phyloP scores from a whole-genome alignment of 1,284 basidiomycete genomes.

The Austroboletus olivaceoglutinosus region DNA sequence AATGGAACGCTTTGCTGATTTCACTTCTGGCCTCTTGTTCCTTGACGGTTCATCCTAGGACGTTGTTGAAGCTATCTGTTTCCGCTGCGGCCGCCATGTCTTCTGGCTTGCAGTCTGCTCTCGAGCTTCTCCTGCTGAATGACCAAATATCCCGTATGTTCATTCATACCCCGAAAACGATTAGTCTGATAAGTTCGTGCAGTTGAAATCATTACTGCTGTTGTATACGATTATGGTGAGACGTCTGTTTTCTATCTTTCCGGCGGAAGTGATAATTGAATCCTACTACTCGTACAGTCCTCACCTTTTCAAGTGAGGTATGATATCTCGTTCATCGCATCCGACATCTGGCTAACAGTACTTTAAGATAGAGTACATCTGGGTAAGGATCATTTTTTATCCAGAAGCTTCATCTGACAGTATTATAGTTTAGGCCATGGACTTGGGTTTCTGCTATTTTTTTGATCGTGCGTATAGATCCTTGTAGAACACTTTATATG shows the following conservation, averaged over 20 bases:
- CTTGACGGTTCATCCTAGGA: too few relatives aligned
- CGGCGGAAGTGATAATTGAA: not conserved
- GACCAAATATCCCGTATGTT: not conserved
- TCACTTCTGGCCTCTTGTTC: too few relatives aligned
- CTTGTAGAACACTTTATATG: not conserved
- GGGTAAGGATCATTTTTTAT: constrained; percentile 3
- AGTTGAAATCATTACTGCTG: constrained; percentile 4
- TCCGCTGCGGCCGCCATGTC: constrained; percentile 3
- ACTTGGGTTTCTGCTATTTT: constrained; percentile 14
- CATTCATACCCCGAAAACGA: not conserved
- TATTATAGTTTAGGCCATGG: constrained; percentile 13
- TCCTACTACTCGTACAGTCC: constrained; percentile 5
- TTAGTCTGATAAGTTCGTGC: not conserved
- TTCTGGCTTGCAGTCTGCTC: not conserved
- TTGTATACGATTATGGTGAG: constrained; percentile 1
- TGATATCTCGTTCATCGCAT: not conserved
- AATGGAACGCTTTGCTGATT: too few relatives aligned
- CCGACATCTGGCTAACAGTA: not conserved
- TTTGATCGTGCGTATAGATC: constrained; percentile 9
- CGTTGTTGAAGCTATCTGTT: too few relatives aligned
- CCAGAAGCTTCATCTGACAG: not conserved
- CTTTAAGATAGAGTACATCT: not conserved
- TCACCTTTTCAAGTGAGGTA: not conserved
- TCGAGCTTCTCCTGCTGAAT: not conserved
- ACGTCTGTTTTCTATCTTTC: not conserved